Evolutionary conservation across 805 yeast species (phyloP).

Genomic region (Wickerhamiella qilinensis): DNA sequence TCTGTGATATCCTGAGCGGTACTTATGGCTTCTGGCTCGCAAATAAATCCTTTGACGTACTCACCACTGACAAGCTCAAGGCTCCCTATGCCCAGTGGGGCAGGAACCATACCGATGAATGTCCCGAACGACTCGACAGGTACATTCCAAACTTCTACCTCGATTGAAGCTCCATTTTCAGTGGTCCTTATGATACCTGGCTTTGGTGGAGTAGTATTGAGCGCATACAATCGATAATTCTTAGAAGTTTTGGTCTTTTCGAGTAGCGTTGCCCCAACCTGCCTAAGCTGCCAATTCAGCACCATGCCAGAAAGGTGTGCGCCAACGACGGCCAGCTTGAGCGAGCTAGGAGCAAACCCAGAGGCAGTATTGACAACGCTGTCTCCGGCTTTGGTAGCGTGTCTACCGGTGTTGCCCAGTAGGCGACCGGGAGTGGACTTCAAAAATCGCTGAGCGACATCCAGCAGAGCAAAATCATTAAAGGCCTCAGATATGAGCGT

Average conservation of each 20-base stretch:
- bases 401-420: constrained; percentile 36
- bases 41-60: constrained; percentile 83
- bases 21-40: constrained; percentile 59
- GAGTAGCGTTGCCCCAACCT: constrained; percentile 60
- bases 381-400: constrained; percentile 27
- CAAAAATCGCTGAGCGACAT: constrained; percentile 61
- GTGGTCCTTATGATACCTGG: constrained; percentile 74
- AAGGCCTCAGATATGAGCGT: constrained; percentile 70
- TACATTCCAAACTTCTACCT: constrained; percentile 68
- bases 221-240: constrained; percentile 62
- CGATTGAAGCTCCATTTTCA: constrained; percentile 30
- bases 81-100: constrained; percentile 89
- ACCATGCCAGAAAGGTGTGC: constrained; percentile 85
- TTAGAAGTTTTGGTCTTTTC: constrained; percentile 53
- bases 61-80: constrained; percentile 69
- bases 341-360: constrained; percentile 22
- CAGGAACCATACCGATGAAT: constrained; percentile 78
- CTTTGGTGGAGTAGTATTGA: constrained; percentile 62
- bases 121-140: constrained; percentile 67
- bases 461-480: constrained; percentile 77
- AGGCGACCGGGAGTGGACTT: constrained; percentile 32
- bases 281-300: constrained; percentile 83
- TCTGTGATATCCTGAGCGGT: constrained; percentile 72
- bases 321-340: constrained; percentile 86
- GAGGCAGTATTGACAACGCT: background rate